Evolutionary conservation across 225 moss, liverwort and hornwort species (phyloP).

Genomic region (Marchantia polymorpha): DNA sequence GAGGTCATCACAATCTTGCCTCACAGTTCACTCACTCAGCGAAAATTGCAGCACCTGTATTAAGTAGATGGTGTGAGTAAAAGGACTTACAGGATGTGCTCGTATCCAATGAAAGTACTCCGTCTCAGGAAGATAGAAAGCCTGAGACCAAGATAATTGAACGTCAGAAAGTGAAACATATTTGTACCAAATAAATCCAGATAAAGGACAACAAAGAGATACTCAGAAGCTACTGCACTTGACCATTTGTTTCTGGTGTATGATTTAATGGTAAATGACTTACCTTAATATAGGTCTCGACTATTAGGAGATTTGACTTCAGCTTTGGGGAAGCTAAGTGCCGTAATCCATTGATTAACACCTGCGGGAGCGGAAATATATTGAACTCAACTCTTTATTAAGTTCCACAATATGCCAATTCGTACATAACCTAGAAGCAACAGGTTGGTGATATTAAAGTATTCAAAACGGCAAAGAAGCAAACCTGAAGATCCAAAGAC

Average conservation of each 20-base stretch:
- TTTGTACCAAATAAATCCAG: neutral
- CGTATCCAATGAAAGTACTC: constrained; percentile 96
- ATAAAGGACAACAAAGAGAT: neutral
- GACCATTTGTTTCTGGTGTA: neutral
- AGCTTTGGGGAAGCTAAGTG: constrained; percentile 83
- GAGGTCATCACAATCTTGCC: neutral
- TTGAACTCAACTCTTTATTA: neutral
- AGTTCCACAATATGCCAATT: no score
- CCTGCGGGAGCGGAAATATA: constrained; percentile 40
- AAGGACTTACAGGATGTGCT: constrained; percentile 84
- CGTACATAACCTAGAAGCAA: neutral
- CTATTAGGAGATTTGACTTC: constrained; percentile 80
- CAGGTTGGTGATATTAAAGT: neutral
- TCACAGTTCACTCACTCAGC: neutral
- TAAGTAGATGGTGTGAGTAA: neutral
- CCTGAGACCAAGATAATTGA: constrained; percentile 39
- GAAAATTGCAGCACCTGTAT: neutral
- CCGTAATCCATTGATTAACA: constrained; percentile 88
- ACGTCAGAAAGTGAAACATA: neutral
- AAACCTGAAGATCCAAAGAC: constrained; percentile 98
- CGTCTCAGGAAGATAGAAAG: constrained; percentile 97
- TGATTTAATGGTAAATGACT: neutral
- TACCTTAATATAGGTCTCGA: constrained; percentile 94
- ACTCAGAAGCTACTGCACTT: neutral
- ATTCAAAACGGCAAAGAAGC: neutral